Conservation (phyloP, 1,139 yeast genomes). For the Groenewaldozyma auringiensis region DNA sequence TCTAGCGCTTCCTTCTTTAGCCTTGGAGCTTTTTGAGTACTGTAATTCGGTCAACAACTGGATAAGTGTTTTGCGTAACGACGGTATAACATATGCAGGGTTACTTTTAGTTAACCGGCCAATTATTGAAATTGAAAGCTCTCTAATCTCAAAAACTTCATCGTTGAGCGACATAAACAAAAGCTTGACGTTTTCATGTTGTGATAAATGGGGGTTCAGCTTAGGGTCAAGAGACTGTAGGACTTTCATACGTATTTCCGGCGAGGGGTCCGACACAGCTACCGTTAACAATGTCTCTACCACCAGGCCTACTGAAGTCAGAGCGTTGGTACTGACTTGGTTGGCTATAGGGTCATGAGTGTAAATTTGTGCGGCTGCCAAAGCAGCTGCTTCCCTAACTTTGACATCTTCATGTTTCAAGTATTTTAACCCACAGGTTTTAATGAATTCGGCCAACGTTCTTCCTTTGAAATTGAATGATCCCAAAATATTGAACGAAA, state of each 20-base stretch:
- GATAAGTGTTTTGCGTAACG: constrained; percentile 74
- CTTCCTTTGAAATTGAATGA: constrained; percentile 68
- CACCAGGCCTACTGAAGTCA: constrained; percentile 79
- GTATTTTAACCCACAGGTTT: constrained; percentile 73
- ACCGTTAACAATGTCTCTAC: constrained; percentile 71
- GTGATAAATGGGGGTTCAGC: constrained; percentile 88
- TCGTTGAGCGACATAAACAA: constrained; percentile 87
- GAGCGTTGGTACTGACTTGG: constrained; percentile 77
- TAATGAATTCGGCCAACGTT: constrained; percentile 77
- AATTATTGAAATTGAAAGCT: constrained; percentile 68
- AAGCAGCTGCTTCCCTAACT: constrained; percentile 77
- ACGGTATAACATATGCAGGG: constrained; percentile 94
- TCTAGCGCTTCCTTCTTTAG: constrained; percentile 81
- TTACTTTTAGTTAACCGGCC: constrained; percentile 81
- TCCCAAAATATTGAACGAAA: constrained; percentile 66
- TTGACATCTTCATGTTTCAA: constrained; percentile 71
- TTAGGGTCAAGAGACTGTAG: constrained; percentile 62
- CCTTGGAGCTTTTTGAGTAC: constrained; percentile 64
- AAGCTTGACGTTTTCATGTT: constrained; percentile 80
- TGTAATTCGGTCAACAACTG: constrained; percentile 81
- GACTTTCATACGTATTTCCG: constrained; percentile 77
- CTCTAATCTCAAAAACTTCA: constrained; percentile 75
- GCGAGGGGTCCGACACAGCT: constrained; percentile 84
- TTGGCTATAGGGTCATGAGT: constrained; percentile 74
- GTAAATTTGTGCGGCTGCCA: constrained; percentile 76